phyloP scores from a whole-genome alignment of 352 stramenopile genomes.

The Globisporangium nagaii region DNA sequence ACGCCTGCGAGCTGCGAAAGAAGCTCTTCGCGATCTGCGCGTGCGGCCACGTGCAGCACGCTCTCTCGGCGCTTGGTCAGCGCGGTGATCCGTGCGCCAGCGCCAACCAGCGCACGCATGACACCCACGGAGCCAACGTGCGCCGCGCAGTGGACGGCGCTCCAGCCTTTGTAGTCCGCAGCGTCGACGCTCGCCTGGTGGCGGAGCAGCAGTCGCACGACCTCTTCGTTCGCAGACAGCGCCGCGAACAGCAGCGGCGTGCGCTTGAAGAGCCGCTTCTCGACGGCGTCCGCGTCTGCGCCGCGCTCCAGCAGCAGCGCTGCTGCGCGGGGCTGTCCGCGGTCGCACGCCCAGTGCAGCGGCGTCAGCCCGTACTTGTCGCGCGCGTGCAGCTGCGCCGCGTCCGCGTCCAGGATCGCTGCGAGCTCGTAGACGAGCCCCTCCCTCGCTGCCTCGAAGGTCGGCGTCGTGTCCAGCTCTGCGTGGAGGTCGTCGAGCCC shows the following conservation, averaged over 20 bases:
- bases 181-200: conserved; percentile 32
- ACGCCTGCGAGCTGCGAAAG: conserved; percentile 14
- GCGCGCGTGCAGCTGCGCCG: conserved; percentile 19
- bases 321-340: conserved; percentile 24
- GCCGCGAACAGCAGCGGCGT: conserved; percentile 62
- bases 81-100: conserved; percentile 11
- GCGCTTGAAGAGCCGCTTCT: conserved; percentile 65
- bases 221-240: conserved; percentile 26
- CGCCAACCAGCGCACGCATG: conserved; percentile 19
- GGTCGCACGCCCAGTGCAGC: conserved; percentile 69
- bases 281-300: conserved; percentile 44
- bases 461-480: conserved; percentile 48
- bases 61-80: conserved; percentile 24
- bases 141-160: conserved; percentile 43
- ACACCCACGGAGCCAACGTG: conserved; percentile 27
- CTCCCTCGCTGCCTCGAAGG: conserved; percentile 58
- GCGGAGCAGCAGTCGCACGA: conserved; percentile 31
- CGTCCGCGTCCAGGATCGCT: conserved; percentile 24
- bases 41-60: conserved; percentile 30
- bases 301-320: conserved; percentile 31
- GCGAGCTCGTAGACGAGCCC: conserved; percentile 30
- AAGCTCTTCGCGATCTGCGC: conserved; percentile 20
- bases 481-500: conserved; percentile 64
- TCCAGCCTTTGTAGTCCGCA: conserved; percentile 56
- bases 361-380: conserved; percentile 74